phyloP scores from a whole-genome alignment of 306 rosid species.

The Parietaria judaica region DNA sequence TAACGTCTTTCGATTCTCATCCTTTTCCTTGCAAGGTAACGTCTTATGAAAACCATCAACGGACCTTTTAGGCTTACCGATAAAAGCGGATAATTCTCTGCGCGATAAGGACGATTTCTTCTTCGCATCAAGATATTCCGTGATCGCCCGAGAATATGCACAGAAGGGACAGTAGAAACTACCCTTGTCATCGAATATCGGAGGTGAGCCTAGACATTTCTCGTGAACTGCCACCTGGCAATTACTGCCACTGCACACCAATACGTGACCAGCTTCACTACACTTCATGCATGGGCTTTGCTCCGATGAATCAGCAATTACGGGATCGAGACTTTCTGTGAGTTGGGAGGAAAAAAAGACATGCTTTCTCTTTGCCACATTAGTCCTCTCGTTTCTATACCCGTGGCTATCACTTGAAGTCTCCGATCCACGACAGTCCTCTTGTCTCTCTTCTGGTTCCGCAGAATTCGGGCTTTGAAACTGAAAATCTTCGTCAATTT shows the following conservation, averaged over 20 bases:
- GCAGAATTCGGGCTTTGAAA: constrained; percentile 13
- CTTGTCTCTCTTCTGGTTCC: constrained; percentile 25
- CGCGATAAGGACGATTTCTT: constrained; percentile 39
- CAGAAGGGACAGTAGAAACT: constrained; percentile 69
- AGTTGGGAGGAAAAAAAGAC: constrained; percentile 34
- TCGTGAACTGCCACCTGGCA: constrained; percentile 63
- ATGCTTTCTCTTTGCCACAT: constrained; percentile 32
- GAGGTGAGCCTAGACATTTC: constrained; percentile 38
- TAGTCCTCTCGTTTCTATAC: constrained; percentile 27
- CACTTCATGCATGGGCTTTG: constrained; percentile 41
- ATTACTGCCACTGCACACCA: constrained; percentile 41
- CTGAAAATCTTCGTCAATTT: constrained; percentile 24
- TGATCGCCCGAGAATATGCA: constrained; percentile 37
- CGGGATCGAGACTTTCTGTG: constrained; percentile 23
- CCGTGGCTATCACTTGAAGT: constrained; percentile 26
- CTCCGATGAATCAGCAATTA: constrained; percentile 16
- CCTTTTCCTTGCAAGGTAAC: constrained; percentile 14
- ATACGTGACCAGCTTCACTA: constrained; percentile 44
- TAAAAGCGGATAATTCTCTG: constrained; percentile 37
- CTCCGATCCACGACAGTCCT: constrained; percentile 22
- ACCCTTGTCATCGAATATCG: constrained; percentile 30
- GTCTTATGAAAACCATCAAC: constrained; percentile 18
- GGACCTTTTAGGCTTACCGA: constrained; percentile 15
- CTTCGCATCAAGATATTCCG: constrained; percentile 56
- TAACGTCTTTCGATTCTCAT: constrained; percentile 18